Percentiles rank a stretch among this genome's conserved stretches.
These are phyloP conservation scores for Suhomyces terraborum DNA, from an alignment of 1,139 yeast species.

Conservation along the genomic window DNA sequence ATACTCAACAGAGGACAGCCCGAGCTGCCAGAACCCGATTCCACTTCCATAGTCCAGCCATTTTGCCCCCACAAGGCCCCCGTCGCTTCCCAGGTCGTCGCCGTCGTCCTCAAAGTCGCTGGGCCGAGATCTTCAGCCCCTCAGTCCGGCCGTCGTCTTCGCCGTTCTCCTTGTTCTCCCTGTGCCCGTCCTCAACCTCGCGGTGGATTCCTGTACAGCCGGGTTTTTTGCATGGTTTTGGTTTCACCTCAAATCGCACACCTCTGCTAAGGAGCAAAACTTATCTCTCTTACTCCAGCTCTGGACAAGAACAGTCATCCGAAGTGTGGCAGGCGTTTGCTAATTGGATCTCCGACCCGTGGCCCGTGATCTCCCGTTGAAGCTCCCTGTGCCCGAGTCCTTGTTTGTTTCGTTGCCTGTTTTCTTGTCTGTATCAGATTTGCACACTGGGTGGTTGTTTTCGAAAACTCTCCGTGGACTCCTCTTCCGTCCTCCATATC, in stretches of 20 bases:
- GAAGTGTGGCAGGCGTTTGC: background rate
- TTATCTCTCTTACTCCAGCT: background rate
- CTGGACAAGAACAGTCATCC: background rate
- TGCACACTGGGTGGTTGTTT: too few species aligned
- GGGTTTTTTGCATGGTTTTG: conserved; percentile 2
- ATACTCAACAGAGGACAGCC: too few species aligned
- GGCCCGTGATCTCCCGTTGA: too few species aligned
- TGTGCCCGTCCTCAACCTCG: too few species aligned
- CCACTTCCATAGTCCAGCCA: too few species aligned
- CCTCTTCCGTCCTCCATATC: background rate
- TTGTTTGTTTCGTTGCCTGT: too few species aligned
- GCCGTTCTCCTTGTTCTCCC: background rate
- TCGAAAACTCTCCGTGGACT: background rate
- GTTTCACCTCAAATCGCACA: conserved; percentile 6
- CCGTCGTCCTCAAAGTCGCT: background rate
- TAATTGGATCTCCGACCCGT: background rate
- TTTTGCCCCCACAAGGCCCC: too few species aligned
- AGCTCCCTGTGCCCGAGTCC: too few species aligned
- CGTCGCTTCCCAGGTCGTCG: background rate
- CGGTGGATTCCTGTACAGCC: background rate
- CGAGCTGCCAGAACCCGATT: too few species aligned
- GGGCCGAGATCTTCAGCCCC: too few species aligned
- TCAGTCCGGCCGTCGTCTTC: too few species aligned
- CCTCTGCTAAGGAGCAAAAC: conserved; percentile 7
- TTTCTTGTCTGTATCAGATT: too few species aligned